Conservation (phyloP, 495 filamentous ascomycete species). For the Trichocladium antarcticum region DNA sequence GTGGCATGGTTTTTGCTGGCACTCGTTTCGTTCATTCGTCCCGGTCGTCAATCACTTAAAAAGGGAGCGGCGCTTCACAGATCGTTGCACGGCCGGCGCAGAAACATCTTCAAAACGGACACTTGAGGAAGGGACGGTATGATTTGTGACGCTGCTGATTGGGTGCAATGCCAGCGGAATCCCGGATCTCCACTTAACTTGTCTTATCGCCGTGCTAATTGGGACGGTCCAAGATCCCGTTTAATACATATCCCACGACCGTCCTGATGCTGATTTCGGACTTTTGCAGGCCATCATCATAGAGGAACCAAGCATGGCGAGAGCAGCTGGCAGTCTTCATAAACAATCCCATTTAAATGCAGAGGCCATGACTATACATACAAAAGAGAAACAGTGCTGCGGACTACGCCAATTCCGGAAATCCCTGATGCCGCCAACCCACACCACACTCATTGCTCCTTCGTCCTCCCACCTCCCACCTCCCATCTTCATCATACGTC, state of each 20-base stretch:
- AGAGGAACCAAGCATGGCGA: not conserved
- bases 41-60: not conserved
- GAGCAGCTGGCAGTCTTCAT: conserved; percentile 1
- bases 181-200: not conserved
- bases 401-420: conserved; percentile 27
- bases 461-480: conserved; percentile 8
- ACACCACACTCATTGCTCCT: conserved; percentile 4
- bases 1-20: too few relatives aligned
- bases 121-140: too few relatives aligned
- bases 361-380: conserved; percentile 29
- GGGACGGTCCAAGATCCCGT: not conserved
- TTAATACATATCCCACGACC: not conserved
- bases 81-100: too few relatives aligned
- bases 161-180: too few relatives aligned
- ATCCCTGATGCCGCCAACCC: conserved; percentile 20
- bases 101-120: too few relatives aligned
- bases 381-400: conserved; percentile 21
- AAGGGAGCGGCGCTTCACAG: too few relatives aligned
- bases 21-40: not conserved
- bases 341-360: conserved; percentile 25
- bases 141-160: too few relatives aligned
- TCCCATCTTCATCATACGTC: conserved; percentile 10
- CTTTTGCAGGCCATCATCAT: not conserved
- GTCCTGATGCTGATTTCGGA: not conserved
- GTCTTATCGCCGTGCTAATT: not conserved